Base-by-base conservation (phyloP, 2,329 filamentous ascomycete species). In the Alternaria conjuncta region DNA sequence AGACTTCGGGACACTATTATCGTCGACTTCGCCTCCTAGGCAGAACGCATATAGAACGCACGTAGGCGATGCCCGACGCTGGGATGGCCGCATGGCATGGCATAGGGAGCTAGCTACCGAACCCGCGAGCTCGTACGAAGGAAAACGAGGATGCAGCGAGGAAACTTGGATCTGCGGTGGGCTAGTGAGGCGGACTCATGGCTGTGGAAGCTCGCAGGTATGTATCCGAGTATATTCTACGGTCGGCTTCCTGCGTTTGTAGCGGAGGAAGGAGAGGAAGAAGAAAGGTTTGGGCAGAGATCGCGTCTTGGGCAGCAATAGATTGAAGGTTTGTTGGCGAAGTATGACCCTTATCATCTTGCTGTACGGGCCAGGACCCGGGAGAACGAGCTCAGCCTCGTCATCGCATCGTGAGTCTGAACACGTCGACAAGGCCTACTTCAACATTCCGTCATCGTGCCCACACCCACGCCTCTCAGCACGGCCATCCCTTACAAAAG, bases 1-100 rank as follows among this genome's bases (percentile, higher is more conserved):
- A 53, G 32, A 36, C 28, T 41, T 55, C 53, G 53, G 53, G 21
- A 55, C 53, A 12, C 36, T 44, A 55, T 55, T 55, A 55, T 55
- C 53, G 53, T 55, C 23, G 11, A 44, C 32, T 28, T 26, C 21
- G 53, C 32, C 53, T 43, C 32, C 53, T 5, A 44, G 12, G 28
- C 53, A 41, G 23, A 44, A 55, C 51, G 12, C 8, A 8, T 21
- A 2, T 28, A 25, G 23, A 44, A 55, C 53, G 18, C 12, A 8
- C 23, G 4, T 44, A 25, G 53, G 32, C 32, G 30, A 43, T 43
- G 51, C 21, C 6, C 32, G 21, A 26, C 51, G 11, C 20, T 32
- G 51, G 32, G 32, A 43, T 43, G 5, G 12, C 23, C 32, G 28
- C 51, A 26, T 21, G 21, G 44, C 44, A 20, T 23, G 12, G 28